A percentile compares a stretch with the other conserved stretches of the same genome.
Evolutionary conservation across 352 stramenopile genomes (phyloP).

Genomic region (Globisporangium echinulatum): DNA sequence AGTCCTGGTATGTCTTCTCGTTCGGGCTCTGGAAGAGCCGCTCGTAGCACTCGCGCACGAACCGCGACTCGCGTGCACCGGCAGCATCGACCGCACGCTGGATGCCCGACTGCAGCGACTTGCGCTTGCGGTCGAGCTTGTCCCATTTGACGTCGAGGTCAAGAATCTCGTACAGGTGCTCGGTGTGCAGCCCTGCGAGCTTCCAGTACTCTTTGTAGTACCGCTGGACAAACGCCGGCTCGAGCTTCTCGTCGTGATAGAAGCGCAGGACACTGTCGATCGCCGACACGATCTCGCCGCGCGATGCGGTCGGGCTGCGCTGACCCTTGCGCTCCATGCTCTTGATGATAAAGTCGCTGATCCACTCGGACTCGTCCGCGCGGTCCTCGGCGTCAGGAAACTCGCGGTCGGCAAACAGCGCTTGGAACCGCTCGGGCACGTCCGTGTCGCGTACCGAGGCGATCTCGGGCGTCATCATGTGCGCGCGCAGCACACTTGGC

Average conservation of each 20-base stretch:
- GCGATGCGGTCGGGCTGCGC: conserved; percentile 41
- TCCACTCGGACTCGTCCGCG: conserved; percentile 85
- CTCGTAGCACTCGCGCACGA: conserved; percentile 81
- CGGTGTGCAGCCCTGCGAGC: conserved; percentile 67
- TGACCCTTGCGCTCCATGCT: conserved; percentile 60
- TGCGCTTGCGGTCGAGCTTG: conserved; percentile 79
- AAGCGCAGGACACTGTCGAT: conserved; percentile 86
- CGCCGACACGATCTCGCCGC: conserved; percentile 80
- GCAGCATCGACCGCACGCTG: conserved; percentile 61
- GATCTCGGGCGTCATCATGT: conserved; percentile 87
- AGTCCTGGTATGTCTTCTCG: conserved; percentile 82
- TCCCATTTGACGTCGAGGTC: conserved; percentile 87
- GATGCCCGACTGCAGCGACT: conserved; percentile 66
- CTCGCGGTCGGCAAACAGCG: conserved; percentile 57
- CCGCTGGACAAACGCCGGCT: conserved; percentile 84
- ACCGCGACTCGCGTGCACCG: conserved; percentile 64
- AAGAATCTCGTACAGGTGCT: conserved; percentile 82
- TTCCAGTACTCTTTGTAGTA: conserved; percentile 91
- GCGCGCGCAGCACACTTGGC: conserved; percentile 78
- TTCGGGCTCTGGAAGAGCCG: conserved; percentile 60
- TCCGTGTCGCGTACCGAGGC: conserved; percentile 76
- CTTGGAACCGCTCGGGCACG: conserved; percentile 72
- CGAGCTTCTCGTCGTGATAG: conserved; percentile 86
- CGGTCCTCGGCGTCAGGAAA: conserved; percentile 83
- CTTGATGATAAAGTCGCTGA: conserved; percentile 81